Percentiles rank a stretch among this genome's conserved stretches.
phyloP scores from a whole-genome alignment of 2,329 filamentous ascomycete species.

The Thermomyces lanuginosus region DNA sequence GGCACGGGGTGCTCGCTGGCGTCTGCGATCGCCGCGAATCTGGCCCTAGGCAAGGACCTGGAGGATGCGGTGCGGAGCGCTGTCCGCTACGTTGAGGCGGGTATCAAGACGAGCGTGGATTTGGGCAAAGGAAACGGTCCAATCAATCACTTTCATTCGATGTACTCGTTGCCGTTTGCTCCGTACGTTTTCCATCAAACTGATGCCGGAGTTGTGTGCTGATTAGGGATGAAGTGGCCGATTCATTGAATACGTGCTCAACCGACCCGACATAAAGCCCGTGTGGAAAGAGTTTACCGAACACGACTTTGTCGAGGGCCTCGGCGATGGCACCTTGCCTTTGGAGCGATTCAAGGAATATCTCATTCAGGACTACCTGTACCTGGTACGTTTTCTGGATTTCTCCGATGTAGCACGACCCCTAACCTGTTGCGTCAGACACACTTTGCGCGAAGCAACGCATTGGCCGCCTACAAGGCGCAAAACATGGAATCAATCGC shows the following conservation, averaged over 20 bases:
- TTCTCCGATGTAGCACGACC: not conserved
- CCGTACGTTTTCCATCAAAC: constrained; percentile 25
- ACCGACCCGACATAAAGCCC: constrained; percentile 53
- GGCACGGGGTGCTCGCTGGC: constrained; percentile 90
- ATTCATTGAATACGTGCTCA: constrained; percentile 70
- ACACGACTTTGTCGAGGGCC: constrained; percentile 63
- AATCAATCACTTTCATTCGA: constrained; percentile 51
- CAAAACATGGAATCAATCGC: constrained; percentile 57
- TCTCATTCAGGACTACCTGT: constrained; percentile 82
- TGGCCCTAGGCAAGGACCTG: constrained; percentile 36
- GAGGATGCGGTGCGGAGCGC: constrained; percentile 37
- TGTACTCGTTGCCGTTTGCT: constrained; percentile 43
- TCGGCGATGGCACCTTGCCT: constrained; percentile 62
- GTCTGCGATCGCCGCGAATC: constrained; percentile 50
- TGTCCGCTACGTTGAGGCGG: constrained; percentile 44
- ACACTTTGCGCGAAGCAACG: constrained; percentile 76
- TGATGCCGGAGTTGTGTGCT: constrained; percentile 1
- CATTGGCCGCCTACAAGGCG: constrained; percentile 71
- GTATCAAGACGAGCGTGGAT: constrained; percentile 40
- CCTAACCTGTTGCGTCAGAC: constrained; percentile 32
- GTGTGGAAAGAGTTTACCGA: constrained; percentile 63
- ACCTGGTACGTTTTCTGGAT: constrained; percentile 45
- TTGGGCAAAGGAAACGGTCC: constrained; percentile 46
- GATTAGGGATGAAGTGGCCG: constrained; percentile 38
- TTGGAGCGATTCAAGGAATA: constrained; percentile 71